Percentiles rank a stretch among this genome's conserved stretches.
Evolutionary conservation across 306 rosid species (phyloP).

Genomic region (Quercus agrifolia): DNA sequence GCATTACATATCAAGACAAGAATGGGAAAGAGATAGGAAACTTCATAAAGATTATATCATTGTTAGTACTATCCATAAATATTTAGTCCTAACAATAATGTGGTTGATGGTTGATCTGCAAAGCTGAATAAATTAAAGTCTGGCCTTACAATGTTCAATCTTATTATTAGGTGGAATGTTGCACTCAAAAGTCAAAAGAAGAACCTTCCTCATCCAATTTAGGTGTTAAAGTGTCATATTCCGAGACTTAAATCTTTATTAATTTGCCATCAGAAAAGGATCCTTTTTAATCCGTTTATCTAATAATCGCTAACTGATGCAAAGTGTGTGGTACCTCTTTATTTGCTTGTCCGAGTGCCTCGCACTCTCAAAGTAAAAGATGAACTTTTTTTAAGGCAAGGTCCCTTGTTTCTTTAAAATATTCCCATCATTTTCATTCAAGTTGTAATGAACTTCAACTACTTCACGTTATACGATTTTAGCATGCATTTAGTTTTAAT

Average conservation of each 20-base stretch:
- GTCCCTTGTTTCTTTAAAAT: background rate
- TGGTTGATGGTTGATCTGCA: background rate
- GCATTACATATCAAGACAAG: no score
- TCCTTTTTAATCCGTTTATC: background rate
- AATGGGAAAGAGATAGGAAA: no score
- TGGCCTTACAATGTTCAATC: background rate
- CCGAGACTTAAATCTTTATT: background rate
- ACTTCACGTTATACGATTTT: no score
- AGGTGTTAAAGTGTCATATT: background rate
- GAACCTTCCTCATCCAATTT: background rate
- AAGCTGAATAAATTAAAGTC: background rate
- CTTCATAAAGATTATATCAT: no score
- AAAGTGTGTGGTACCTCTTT: background rate
- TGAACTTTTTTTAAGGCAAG: background rate
- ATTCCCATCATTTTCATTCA: no score
- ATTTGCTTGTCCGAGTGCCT: background rate
- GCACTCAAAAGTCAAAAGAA: background rate
- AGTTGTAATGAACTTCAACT: no score
- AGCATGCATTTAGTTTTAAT: no score
- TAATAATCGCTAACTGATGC: background rate
- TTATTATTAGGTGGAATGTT: conserved; percentile 14
- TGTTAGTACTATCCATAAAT: background rate
- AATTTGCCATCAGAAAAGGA: background rate
- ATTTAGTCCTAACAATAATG: background rate
- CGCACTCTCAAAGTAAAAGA: no score